Evolutionary conservation across 2,329 filamentous ascomycete genomes (phyloP).

Genomic region (Cadophora sp.): DNA sequence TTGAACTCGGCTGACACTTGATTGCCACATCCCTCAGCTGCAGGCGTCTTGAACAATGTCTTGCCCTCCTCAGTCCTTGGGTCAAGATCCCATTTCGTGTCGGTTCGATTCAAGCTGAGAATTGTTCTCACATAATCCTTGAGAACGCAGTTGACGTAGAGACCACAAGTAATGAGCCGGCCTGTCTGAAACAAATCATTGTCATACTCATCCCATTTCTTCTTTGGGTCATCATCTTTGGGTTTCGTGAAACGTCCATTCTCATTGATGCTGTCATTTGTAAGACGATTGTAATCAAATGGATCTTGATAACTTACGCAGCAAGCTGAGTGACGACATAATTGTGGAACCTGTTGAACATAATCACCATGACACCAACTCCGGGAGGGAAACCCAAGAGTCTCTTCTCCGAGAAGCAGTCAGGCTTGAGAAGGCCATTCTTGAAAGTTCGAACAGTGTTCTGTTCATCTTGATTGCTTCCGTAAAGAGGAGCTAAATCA

Average conservation of each 20-base stretch:
- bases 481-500: slow-evolving; percentile 76
- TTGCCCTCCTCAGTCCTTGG: slow-evolving; percentile 72
- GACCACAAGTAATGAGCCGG: slow-evolving; percentile 73
- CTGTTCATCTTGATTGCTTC: slow-evolving; percentile 62
- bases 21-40: slow-evolving; percentile 78
- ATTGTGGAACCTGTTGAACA: slow-evolving; percentile 82
- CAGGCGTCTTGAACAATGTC: slow-evolving; percentile 54
- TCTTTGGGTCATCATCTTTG: slow-evolving; percentile 54
- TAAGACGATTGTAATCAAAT: slow-evolving; percentile 12
- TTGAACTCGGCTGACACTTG: slow-evolving; percentile 90
- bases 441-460: slow-evolving; percentile 65
- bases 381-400: slow-evolving; percentile 75
- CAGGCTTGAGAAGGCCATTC: slow-evolving; percentile 74
- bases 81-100: slow-evolving; percentile 68
- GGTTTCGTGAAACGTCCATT: slow-evolving; percentile 78
- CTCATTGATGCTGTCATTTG: slow-evolving; percentile 74
- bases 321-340: slow-evolving; percentile 80
- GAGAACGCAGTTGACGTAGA: slow-evolving; percentile 82
- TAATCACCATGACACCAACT: slow-evolving; percentile 73
- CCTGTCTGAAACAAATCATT: slow-evolving; percentile 83
- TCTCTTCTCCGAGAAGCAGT: slow-evolving; percentile 74
- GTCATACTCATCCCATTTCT: slow-evolving; percentile 70
- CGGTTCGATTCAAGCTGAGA: slow-evolving; percentile 41
- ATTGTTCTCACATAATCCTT: slow-evolving; percentile 80
- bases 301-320: slow-evolving; percentile 42